A percentile compares a stretch with the other conserved stretches of the same genome.
Evolutionary conservation across 768 basidiomycete species (phyloP).

Genomic region (Kwoniella heveanensis): DNA sequence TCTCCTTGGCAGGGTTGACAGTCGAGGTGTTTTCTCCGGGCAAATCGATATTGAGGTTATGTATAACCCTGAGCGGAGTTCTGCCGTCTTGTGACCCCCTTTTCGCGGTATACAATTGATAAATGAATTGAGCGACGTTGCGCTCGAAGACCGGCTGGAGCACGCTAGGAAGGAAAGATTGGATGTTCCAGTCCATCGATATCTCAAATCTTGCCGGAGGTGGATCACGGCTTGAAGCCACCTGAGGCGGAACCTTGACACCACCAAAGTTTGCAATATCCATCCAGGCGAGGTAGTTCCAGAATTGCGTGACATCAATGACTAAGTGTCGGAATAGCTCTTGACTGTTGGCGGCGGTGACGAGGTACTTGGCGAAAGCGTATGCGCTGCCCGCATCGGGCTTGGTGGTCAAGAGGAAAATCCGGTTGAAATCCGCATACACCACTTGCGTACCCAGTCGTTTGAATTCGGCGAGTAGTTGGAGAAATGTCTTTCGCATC

Average conservation of each 20-base stretch:
- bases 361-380: slow-evolving; percentile 94
- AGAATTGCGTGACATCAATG: slow-evolving; percentile 81
- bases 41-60: slow-evolving; percentile 59
- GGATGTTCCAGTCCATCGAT: slow-evolving; percentile 82
- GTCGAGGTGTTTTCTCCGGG: slow-evolving; percentile 41
- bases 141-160: slow-evolving; percentile 75
- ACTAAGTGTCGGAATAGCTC: slow-evolving; percentile 94
- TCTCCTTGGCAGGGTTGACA: slow-evolving; percentile 68
- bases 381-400: slow-evolving; percentile 86
- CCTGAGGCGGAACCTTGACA: slow-evolving; percentile 65
- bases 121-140: slow-evolving; percentile 77
- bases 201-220: slow-evolving; percentile 58
- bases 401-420: slow-evolving; percentile 90
- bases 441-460: slow-evolving; percentile 89
- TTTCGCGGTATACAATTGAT: slow-evolving; percentile 70
- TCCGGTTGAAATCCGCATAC: slow-evolving; percentile 87
- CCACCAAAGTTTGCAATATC: slow-evolving; percentile 90
- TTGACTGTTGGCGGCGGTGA: slow-evolving; percentile 87
- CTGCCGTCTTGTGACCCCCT: slow-evolving; percentile 69
- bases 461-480: slow-evolving; percentile 93
- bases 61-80: slow-evolving; percentile 72
- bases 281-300: slow-evolving; percentile 94
- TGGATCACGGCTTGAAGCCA: slow-evolving; percentile 35
- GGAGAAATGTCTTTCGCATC: slow-evolving; percentile 97
- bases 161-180: slow-evolving; percentile 79